Evolutionary conservation across 1,284 basidiomycete genomes (phyloP), one percentile per base, ranked within the genome.

Genomic region (Dichomitus squalens): DNA sequence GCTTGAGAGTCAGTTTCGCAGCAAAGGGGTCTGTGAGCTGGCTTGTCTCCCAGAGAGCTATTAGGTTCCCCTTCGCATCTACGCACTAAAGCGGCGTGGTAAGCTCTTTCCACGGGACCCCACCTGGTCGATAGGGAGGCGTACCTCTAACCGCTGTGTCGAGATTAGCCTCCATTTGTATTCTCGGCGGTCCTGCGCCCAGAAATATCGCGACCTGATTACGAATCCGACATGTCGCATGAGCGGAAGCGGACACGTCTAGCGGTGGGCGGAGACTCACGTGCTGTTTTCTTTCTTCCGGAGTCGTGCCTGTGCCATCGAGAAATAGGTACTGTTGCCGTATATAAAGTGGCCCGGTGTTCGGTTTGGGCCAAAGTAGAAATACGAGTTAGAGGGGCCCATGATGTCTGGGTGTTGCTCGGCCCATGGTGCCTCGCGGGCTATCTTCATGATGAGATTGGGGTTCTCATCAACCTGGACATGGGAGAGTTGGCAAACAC

Each of bases 351-450:
- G 84, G 7, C 89, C 88, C 4, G 81, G 79, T 2, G 77, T 67
- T 48, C 76, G 79, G 46, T 75, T 75, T 7, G 88, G 87, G 0
- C 88, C 89, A 59, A 91, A 84, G 68, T 88, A 91, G 57, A 90
- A 81, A 67, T 80, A 88, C 7, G 88, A 83, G 44, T 81, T 86
- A 57, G 78, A 79, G 14, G 89, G 88, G 12, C 89, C 89, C 82
- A 88, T 84, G 60, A 90, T 84, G 49, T 75, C 76, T 20, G 82
- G 79, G 65, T 88, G 83, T 52, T 83, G 83, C 61, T 83, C 77
- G 20, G 82, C 76, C 88, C 89, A 91, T 25, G 73, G 75, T 0
- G 77, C 70, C 66, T 90, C 86, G 25, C 88, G 82, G 36, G 78
- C 77, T 48, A 91, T 73, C 61, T 83, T 79, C 58, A 88, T 76